phyloP scores from a whole-genome alignment of 768 basidiomycete species.

The Lactarius quietus region DNA sequence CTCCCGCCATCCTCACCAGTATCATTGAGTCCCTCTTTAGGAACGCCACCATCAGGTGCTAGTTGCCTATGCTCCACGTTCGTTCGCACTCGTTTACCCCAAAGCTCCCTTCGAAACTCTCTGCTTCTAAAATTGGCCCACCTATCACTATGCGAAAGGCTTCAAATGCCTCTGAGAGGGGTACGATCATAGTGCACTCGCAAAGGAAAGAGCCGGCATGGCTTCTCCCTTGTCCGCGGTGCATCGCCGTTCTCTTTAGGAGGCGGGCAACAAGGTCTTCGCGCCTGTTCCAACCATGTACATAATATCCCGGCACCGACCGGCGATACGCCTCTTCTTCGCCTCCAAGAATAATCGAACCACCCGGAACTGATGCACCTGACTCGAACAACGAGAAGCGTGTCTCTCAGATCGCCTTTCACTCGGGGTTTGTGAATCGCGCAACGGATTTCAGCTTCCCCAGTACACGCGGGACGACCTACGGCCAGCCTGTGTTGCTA shows the following conservation, averaged over 20 bases:
- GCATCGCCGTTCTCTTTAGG: constrained; percentile 36
- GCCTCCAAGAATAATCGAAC: constrained; percentile 45
- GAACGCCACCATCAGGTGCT: constrained; percentile 21
- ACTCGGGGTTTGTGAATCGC: constrained; percentile 74
- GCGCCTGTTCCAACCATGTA: constrained; percentile 25
- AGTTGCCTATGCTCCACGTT: constrained; percentile 41
- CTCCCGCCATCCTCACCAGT: constrained; percentile 28
- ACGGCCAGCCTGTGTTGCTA: constrained; percentile 34
- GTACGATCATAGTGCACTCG: background rate
- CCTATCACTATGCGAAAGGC: constrained; percentile 50
- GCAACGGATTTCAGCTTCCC: constrained; percentile 45
- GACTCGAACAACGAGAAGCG: constrained; percentile 43
- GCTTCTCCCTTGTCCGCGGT: constrained; percentile 18
- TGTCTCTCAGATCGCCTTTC: constrained; percentile 74
- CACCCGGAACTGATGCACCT: constrained; percentile 33
- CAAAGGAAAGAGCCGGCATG: constrained; percentile 1
- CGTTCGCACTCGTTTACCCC: constrained; percentile 71
- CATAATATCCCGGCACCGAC: constrained; percentile 20
- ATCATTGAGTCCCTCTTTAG: constrained; percentile 34
- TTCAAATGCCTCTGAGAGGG: constrained; percentile 28
- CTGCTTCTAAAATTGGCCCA: constrained; percentile 47
- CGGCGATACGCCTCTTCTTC: constrained; percentile 41
- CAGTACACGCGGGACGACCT: constrained; percentile 31
- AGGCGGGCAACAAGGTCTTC: constrained; percentile 19
- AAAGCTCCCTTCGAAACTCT: constrained; percentile 64